Conservation (phyloP, 2,329 filamentous ascomycete genomes). For the Calonectria fujianensis region DNA sequence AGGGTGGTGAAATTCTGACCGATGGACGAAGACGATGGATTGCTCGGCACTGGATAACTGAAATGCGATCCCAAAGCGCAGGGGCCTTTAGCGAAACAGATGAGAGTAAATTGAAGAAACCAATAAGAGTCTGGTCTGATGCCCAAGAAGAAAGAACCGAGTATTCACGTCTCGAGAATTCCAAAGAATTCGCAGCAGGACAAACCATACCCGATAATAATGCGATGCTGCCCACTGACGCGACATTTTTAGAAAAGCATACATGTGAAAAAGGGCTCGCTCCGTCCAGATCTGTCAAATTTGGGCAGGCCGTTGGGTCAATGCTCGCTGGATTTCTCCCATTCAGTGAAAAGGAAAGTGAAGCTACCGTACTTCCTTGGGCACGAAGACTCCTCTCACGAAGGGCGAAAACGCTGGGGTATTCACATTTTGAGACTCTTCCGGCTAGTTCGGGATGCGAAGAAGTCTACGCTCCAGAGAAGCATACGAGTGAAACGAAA, state of each 20-base stretch:
- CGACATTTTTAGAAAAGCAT: constrained; percentile 23
- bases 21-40: constrained; percentile 42
- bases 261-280: constrained; percentile 34
- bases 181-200: constrained; percentile 57
- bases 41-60: constrained; percentile 48
- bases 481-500: constrained; percentile 49
- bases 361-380: constrained; percentile 8
- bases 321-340: constrained; percentile 41
- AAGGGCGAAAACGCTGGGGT: constrained; percentile 43
- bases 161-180: constrained; percentile 46
- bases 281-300: constrained; percentile 55
- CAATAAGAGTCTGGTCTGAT: constrained; percentile 59
- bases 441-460: constrained; percentile 49
- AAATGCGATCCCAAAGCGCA: constrained; percentile 40
- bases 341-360: constrained; percentile 6
- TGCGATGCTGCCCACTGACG: constrained; percentile 55
- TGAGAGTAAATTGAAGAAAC: constrained; percentile 39
- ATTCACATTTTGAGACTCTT: constrained; percentile 52
- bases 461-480: constrained; percentile 48
- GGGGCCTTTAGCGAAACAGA: constrained; percentile 7
- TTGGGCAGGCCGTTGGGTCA: constrained; percentile 56
- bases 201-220: constrained; percentile 45
- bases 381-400: constrained; percentile 19
- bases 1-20: constrained; percentile 41
- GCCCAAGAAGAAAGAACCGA: constrained; percentile 56